Conservation (phyloP, 257 asterid species). For the Salvia splendens region DNA sequence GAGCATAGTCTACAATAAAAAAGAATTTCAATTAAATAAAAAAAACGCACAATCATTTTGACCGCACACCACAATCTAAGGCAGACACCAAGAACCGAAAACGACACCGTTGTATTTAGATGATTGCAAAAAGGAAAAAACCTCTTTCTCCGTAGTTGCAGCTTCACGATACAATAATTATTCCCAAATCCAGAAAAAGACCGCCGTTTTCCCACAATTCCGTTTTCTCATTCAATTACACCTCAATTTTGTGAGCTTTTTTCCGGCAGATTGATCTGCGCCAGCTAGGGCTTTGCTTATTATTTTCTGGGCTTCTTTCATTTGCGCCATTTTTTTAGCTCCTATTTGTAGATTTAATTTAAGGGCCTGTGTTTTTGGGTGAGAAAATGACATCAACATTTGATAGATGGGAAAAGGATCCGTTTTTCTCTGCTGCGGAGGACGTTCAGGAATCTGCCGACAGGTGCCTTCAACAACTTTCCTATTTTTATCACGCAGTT, state of each 20-base stretch:
- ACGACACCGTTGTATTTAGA: slow-evolving; percentile 35
- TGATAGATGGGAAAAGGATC: slow-evolving; percentile 96
- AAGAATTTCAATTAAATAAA: too few relatives aligned
- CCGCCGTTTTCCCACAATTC: slow-evolving; percentile 4
- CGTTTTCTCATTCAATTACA: background rate
- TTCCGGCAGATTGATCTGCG: slow-evolving; percentile 28
- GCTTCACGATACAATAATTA: slow-evolving; percentile 9
- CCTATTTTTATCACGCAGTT: slow-evolving; percentile 1
- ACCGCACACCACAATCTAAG: slow-evolving; percentile 34
- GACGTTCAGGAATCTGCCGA: slow-evolving; percentile 98
- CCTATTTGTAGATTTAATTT: slow-evolving; percentile 28
- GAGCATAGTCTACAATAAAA: too few relatives aligned
- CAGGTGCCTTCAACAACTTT: slow-evolving; percentile 45
- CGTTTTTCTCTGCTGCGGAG: slow-evolving; percentile 89
- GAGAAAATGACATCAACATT: slow-evolving; percentile 64
- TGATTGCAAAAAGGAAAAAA: background rate
- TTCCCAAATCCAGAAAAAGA: slow-evolving; percentile 24
- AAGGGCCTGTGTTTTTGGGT: slow-evolving; percentile 4
- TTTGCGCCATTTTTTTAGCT: slow-evolving; percentile 19
- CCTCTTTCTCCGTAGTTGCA: slow-evolving; percentile 12
- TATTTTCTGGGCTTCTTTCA: background rate
- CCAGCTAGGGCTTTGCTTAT: slow-evolving; percentile 33
- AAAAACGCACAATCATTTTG: slow-evolving; percentile 32
- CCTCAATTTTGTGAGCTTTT: slow-evolving; percentile 1
- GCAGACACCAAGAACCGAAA: slow-evolving; percentile 33